Evolutionary conservation across 805 yeast genomes (phyloP).

Genomic region (Candida saitoana): DNA sequence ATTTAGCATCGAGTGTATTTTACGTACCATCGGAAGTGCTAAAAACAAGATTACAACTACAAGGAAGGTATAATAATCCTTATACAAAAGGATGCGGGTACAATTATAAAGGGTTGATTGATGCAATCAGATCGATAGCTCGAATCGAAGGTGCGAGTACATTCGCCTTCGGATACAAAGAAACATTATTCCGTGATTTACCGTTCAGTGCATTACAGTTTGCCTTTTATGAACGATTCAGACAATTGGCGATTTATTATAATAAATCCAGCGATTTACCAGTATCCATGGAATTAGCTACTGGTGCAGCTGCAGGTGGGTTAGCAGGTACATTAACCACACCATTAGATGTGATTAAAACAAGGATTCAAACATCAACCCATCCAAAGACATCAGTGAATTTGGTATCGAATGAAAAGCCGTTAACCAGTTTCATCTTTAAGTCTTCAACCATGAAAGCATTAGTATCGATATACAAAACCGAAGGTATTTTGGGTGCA

Average conservation of each 20-base stretch:
- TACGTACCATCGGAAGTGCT: conserved; percentile 95
- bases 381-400: conserved; percentile 53
- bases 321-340: conserved; percentile 86
- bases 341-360: conserved; percentile 87
- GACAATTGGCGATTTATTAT: conserved; percentile 52
- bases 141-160: conserved; percentile 70
- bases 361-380: conserved; percentile 89
- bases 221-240: conserved; percentile 86
- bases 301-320: conserved; percentile 97
- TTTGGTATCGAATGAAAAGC: conserved; percentile 9
- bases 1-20: conserved; percentile 77
- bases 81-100: conserved; percentile 72
- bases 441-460: conserved; percentile 29
- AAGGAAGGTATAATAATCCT: conserved; percentile 81
- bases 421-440: conserved; percentile 11
- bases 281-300: conserved; percentile 59
- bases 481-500: conserved; percentile 75
- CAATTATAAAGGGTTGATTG: conserved; percentile 69
- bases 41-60: conserved; percentile 89
- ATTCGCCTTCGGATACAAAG: conserved; percentile 87
- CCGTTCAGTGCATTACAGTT: conserved; percentile 96
- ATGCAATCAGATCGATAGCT: conserved; percentile 66
- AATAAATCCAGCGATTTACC: conserved; percentile 42
- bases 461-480: conserved; percentile 45
- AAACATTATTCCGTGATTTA: conserved; percentile 85